These are phyloP conservation scores for Fusarium mangiferae DNA, from an alignment of 2,329 filamentous ascomycete genomes.

Conservation along the genomic window DNA sequence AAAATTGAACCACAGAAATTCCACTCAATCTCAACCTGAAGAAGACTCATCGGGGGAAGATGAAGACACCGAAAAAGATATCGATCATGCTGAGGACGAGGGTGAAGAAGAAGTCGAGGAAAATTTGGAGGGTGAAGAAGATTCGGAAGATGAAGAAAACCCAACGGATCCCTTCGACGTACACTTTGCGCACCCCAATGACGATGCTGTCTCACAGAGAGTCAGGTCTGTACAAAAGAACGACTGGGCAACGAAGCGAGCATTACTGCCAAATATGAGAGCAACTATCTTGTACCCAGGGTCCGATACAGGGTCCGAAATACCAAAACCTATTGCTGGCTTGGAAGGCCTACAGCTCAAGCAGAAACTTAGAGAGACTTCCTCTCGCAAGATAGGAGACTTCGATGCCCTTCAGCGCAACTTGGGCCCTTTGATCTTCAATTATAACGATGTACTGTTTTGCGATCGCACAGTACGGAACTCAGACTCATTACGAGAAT, in stretches of 20 bases:
- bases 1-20: slow-evolving; percentile 59
- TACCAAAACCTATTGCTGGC: slow-evolving; percentile 49
- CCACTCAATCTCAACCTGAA: slow-evolving; percentile 34
- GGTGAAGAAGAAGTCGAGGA: slow-evolving; percentile 45
- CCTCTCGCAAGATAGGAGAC: slow-evolving; percentile 62
- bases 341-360: slow-evolving; percentile 72
- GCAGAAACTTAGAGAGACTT: slow-evolving; percentile 69
- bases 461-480: slow-evolving; percentile 77
- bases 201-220: slow-evolving; percentile 65
- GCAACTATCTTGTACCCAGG: slow-evolving; percentile 60
- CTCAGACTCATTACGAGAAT: slow-evolving; percentile 72
- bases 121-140: slow-evolving; percentile 42
- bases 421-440: slow-evolving; percentile 78
- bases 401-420: slow-evolving; percentile 72
- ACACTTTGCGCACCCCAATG: slow-evolving; percentile 79
- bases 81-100: slow-evolving; percentile 45
- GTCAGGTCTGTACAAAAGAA: slow-evolving; percentile 61
- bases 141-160: slow-evolving; percentile 64
- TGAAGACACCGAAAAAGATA: slow-evolving; percentile 58
- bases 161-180: slow-evolving; percentile 78
- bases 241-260: slow-evolving; percentile 63
- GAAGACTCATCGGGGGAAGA: slow-evolving; percentile 34
- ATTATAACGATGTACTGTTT: slow-evolving; percentile 83
- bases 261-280: slow-evolving; percentile 58
- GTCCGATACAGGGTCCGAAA: slow-evolving; percentile 48